phyloP scores from a whole-genome alignment of 2,329 filamentous ascomycete genomes.

The Berkeleyomyces basicola region DNA sequence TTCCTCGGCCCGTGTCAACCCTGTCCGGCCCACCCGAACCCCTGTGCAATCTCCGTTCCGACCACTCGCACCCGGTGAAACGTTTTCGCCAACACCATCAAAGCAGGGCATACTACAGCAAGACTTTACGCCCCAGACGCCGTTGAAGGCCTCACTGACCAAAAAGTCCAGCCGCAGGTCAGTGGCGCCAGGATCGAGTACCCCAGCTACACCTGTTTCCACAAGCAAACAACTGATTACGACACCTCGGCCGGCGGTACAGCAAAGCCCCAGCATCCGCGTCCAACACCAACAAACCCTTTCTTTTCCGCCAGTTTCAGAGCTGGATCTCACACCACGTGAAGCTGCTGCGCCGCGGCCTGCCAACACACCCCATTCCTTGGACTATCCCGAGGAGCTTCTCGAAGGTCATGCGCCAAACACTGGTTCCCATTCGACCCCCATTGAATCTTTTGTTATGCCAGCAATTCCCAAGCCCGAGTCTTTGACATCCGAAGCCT shows the following conservation, averaged over 20 bases:
- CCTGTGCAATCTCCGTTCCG: not conserved
- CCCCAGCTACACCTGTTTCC: not conserved
- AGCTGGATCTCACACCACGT: not conserved
- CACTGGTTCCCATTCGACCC: not conserved
- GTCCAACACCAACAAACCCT: not conserved
- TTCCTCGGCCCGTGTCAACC: not conserved
- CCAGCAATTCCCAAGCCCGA: slow-evolving; percentile 17
- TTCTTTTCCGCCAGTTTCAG: not conserved
- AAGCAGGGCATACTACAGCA: not conserved
- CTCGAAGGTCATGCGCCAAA: not conserved
- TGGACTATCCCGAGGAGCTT: slow-evolving; percentile 1
- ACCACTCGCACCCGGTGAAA: slow-evolving; percentile 4
- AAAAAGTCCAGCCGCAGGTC: slow-evolving; percentile 2
- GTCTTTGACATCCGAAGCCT: slow-evolving; percentile 19
- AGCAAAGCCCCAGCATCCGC: not conserved
- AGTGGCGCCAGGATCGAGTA: not conserved
- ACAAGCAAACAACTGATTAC: not conserved
- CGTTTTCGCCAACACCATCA: not conserved
- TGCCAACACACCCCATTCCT: not conserved
- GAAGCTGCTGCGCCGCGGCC: not conserved
- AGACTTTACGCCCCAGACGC: not conserved
- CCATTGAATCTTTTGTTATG: slow-evolving; percentile 9
- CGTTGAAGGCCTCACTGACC: not conserved
- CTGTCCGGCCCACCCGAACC: not conserved
- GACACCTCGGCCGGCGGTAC: not conserved